Evolutionary conservation across 2,329 filamentous ascomycete genomes (phyloP), one percentile per base, ranked within the genome.

Genomic region (Ceratocystis ficicola): DNA sequence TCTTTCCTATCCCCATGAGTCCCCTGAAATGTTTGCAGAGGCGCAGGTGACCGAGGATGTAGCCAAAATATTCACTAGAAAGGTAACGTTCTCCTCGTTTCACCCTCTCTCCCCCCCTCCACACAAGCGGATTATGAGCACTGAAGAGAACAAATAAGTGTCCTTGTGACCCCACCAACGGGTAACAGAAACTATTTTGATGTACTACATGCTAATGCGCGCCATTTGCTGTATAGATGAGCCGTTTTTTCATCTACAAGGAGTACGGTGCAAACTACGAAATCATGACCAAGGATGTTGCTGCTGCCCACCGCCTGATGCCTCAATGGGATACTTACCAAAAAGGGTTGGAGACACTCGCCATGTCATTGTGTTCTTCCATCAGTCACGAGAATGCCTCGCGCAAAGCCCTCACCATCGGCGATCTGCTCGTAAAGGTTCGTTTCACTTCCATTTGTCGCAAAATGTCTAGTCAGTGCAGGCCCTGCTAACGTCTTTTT

Each of bases 231-330:
- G 8, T 20, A 25, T 46, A 95, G 89, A 86, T 95, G 77, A 83
- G 84, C 68, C 85, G 86, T 0, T 94, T 97, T 76, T 88, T 89
- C 72, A 80, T 87, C 62, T 99, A 99, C 73, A 89, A 95, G 76
- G 89, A 95, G 71, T 99, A 96, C 73, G 89, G 89, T 44, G 88
- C 88, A 63, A 93, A 93, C 72, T 95, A 94, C 74, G 90, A 95
- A 70, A 80, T 90, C 70, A 88, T 96, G 79, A 85, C 88, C 60
- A 85, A 88, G 69, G 90, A 95, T 69, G 77, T 95, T 44, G 83
- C 86, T 44, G 80, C 86, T 30, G 81, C 87, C 17, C 84, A 88
- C 69, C 82, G 85, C 67, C 83, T 81, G 5, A 82, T 89, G 70
- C 84, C 85, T 28, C 81, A 87, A 63, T 95, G 90, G 89, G 82